Base-by-base conservation (phyloP, 169 alveolate genomes). In the Blepharisma undulans region DNA sequence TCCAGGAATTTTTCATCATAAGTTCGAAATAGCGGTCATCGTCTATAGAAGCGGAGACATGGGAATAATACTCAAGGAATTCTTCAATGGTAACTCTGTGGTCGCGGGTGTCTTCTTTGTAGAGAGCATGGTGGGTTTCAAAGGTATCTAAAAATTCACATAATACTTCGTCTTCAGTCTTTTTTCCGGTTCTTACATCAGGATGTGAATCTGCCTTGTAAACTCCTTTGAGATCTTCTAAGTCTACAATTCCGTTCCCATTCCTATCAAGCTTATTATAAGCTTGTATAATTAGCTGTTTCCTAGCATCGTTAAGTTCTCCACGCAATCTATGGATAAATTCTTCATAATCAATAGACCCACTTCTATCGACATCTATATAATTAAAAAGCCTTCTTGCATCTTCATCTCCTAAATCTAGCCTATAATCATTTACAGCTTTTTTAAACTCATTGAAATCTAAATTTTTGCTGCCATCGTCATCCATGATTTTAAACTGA, bases 171-270 rank as follows among this genome's bases (percentile, higher is more conserved):
- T 95, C 97, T 90, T 95, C 97, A 76, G 90, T 91, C 48, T 91
- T 92, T 78, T 93, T 95, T 25, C 94, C 95, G 66, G 86, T 89
- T 90, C 93, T 87, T 18, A 95, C 95, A 80, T 95, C 96, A 36
- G 97, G 97, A 91, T 95, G 97, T 48, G 84, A 78, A 61, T 92
- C 92, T 1, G 94, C 94, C 72, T 84, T 88, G 80, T 90, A 95
- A 82, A 89, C 90, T 14, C 82, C 87, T 89, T 89, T 87, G 33
- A 93, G 34, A 61, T 92, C 94, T 25, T 89, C 92, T 33, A 92
- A 34, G 29, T 91, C 84, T 10, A 95, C 84, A 33, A 82, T 27
- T 1, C 93, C 94, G 14, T 72, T 88, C 74, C 92, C 86, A 87
- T 92, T 92, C 33, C 61, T 5, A 84, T 92, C 95, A 59, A 92